phyloP scores from a whole-genome alignment of 2,329 filamentous ascomycete species.

The Ceratocystis albifundus region DNA sequence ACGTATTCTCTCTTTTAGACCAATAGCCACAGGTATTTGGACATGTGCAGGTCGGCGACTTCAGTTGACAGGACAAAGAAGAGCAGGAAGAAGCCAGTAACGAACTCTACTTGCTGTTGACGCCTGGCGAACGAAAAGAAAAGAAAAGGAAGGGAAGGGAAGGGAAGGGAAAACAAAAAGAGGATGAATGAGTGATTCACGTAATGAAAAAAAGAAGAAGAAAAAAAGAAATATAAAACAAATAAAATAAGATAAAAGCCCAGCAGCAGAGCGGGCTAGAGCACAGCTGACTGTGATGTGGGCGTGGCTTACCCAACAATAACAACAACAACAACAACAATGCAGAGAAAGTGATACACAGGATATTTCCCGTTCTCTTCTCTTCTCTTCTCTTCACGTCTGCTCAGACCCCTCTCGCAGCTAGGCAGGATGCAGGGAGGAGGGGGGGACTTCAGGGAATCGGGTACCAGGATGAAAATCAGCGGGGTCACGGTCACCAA shows the following conservation, averaged over 20 bases:
- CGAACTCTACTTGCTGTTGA: neutral
- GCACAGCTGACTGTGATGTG: neutral
- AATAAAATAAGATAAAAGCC: neutral
- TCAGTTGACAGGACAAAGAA: neutral
- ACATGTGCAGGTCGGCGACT: too few species aligned
- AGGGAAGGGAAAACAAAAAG: neutral
- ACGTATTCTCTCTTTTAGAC: neutral
- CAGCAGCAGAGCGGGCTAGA: neutral
- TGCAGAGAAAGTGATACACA: neutral
- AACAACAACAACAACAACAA: neutral
- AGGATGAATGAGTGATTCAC: neutral
- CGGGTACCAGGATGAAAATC: neutral
- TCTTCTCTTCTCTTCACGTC: neutral
- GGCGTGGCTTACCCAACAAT: neutral
- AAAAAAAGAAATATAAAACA: neutral
- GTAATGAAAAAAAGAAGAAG: neutral
- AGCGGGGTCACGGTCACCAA: slow-evolving; percentile 1
- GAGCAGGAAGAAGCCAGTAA: neutral
- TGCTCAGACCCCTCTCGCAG: slow-evolving; percentile 9
- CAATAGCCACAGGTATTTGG: too few species aligned
- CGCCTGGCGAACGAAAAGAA: neutral
- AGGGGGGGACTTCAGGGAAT: too few species aligned
- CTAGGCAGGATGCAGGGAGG: neutral
- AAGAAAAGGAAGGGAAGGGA: neutral
- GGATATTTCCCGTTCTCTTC: neutral